Evolutionary conservation across 371 early-diverging fungal species (phyloP).

Genomic region (Mortierella sp.): DNA sequence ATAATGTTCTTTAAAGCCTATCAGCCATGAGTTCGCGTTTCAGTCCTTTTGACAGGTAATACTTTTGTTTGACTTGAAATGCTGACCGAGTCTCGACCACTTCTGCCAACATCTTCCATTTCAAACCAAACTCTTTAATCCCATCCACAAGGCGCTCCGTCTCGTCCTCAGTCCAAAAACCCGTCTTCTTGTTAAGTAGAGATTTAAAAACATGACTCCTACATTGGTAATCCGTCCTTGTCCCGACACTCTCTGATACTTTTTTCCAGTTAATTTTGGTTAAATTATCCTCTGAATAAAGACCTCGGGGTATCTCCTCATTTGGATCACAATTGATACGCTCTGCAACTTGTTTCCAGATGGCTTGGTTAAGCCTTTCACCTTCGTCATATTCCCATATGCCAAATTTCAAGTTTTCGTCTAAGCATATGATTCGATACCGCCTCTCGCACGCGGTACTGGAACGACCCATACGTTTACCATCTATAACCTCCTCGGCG

Average conservation of each 20-base stretch:
- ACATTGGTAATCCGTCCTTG: slow-evolving; percentile 20
- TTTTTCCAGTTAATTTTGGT: slow-evolving; percentile 1
- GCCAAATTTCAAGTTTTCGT: background rate
- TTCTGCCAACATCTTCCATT: slow-evolving; percentile 7
- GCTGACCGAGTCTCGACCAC: slow-evolving; percentile 12
- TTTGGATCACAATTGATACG: background rate
- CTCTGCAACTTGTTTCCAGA: background rate
- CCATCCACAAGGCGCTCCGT: background rate
- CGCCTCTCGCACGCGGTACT: slow-evolving; percentile 16
- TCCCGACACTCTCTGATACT: background rate
- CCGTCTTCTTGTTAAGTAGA: background rate
- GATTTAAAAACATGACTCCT: slow-evolving; percentile 11
- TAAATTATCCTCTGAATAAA: background rate
- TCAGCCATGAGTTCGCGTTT: background rate
- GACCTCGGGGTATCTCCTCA: background rate
- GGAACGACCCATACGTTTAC: slow-evolving; percentile 10
- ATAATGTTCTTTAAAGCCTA: too few species aligned
- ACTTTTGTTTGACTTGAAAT: slow-evolving; percentile 14
- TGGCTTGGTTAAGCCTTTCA: background rate
- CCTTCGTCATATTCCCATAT: background rate
- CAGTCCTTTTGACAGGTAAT: background rate
- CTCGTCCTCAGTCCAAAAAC: slow-evolving; percentile 6
- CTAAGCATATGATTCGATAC: slow-evolving; percentile 7
- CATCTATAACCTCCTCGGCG: background rate
- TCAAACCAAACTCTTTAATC: background rate